A percentile compares a stretch with the other conserved stretches of the same genome.
Conservation (phyloP, 176 grass and related monocot species). For the Lolium perenne region DNA sequence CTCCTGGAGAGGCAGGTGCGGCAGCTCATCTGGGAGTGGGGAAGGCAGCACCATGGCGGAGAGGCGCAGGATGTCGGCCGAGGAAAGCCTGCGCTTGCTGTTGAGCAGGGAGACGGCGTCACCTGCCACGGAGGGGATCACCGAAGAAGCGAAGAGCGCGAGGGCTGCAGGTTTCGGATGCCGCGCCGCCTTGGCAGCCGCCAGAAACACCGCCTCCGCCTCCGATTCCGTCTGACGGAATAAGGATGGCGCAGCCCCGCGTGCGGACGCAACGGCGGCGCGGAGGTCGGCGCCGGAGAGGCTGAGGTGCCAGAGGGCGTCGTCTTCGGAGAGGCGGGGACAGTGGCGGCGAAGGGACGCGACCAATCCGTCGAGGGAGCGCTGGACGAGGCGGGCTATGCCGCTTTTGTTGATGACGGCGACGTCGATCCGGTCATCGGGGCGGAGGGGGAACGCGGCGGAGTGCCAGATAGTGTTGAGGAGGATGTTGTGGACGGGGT, state of each 20-base stretch:
- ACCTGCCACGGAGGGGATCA: background rate
- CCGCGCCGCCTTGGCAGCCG: slow-evolving; percentile 3
- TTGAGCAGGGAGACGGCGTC: slow-evolving; percentile 1
- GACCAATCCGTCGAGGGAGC: background rate
- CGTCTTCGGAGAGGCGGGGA: background rate
- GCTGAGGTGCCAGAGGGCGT: background rate
- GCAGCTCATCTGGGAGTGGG: slow-evolving; percentile 8
- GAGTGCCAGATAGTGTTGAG: slow-evolving; percentile 2
- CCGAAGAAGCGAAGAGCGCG: background rate
- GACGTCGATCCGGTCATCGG: background rate
- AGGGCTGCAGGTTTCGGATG: slow-evolving; percentile 7
- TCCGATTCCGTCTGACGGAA: background rate
- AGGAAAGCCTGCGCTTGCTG: background rate
- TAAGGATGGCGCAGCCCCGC: background rate
- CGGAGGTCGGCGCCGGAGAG: background rate
- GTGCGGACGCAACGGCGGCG: background rate
- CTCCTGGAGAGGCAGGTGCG: background rate
- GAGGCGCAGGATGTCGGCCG: slow-evolving; percentile 10
- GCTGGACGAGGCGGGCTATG: background rate
- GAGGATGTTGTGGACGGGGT: slow-evolving; percentile 19
- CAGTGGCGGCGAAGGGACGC: background rate
- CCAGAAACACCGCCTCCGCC: background rate
- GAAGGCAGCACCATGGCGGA: slow-evolving; percentile 25
- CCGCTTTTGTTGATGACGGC: background rate
- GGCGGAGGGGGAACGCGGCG: background rate